These are phyloP conservation scores for Naematelia aurantialba DNA, from an alignment of 768 basidiomycete species.

Conservation along the genomic window DNA sequence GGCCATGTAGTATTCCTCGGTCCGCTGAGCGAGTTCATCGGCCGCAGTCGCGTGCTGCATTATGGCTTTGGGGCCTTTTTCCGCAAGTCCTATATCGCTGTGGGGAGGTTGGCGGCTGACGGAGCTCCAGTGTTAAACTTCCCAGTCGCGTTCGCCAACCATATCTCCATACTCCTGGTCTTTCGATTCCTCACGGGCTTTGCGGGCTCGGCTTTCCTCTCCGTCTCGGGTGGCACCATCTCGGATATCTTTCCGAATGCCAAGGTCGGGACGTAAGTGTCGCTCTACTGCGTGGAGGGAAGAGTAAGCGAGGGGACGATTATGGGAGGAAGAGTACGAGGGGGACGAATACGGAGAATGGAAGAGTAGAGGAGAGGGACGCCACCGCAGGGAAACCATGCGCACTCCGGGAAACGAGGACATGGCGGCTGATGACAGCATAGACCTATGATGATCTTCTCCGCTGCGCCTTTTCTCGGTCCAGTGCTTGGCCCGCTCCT, in stretches of 20 bases:
- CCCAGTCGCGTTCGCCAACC: constrained; percentile 61
- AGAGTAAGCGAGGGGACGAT: not conserved
- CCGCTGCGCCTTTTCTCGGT: constrained; percentile 59
- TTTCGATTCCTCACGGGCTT: constrained; percentile 62
- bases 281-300: too few relatives aligned
- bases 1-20: constrained; percentile 51
- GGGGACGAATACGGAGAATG: too few relatives aligned
- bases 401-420: too few relatives aligned
- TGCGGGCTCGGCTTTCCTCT: constrained; percentile 60
- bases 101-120: too few relatives aligned
- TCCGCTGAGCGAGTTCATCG: constrained; percentile 58
- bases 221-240: constrained; percentile 63
- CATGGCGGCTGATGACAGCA: constrained; percentile 8
- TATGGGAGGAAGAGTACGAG: too few relatives aligned
- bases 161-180: constrained; percentile 60
- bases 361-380: too few relatives aligned
- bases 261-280: constrained; percentile 55
- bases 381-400: too few relatives aligned
- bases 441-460: constrained; percentile 60
- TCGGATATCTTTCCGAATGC: constrained; percentile 60
- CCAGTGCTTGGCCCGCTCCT: constrained; percentile 53
- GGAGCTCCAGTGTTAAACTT: constrained; percentile 58
- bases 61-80: constrained; percentile 63
- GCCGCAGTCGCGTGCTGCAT: constrained; percentile 63
- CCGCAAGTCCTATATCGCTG: constrained; percentile 17